Percentiles rank a stretch among this genome's conserved stretches.
These are phyloP conservation scores for Apiospora saccharicola DNA, from an alignment of 2,329 filamentous ascomycete genomes.

Conservation along the genomic window DNA sequence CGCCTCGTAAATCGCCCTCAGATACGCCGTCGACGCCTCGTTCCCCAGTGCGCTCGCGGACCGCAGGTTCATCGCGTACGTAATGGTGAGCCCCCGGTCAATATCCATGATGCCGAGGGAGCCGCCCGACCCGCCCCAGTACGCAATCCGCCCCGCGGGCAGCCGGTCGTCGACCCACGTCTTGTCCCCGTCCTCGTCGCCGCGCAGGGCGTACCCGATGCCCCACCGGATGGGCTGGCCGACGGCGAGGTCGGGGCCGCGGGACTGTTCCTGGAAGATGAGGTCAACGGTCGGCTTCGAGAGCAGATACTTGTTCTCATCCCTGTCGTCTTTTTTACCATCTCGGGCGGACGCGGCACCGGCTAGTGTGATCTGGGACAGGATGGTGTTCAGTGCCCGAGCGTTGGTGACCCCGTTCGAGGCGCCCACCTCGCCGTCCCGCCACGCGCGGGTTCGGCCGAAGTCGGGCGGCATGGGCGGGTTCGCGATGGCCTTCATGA, in stretches of 20 bases:
- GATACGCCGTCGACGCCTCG: conserved; percentile 32
- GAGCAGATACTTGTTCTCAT: conserved; percentile 41
- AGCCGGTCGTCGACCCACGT: conserved; percentile 37
- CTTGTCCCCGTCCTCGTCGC: conserved; percentile 32
- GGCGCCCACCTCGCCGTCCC: conserved; percentile 49
- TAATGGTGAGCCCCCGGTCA: conserved; percentile 33
- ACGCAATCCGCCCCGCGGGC: conserved; percentile 42
- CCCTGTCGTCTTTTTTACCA: not conserved
- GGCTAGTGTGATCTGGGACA: conserved; percentile 63
- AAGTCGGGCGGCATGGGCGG: conserved; percentile 35
- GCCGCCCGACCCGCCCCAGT: conserved; percentile 37
- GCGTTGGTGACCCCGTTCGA: conserved; percentile 56
- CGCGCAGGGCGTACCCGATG: conserved; percentile 49
- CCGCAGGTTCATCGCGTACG: conserved; percentile 36
- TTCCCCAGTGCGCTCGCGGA: conserved; percentile 31
- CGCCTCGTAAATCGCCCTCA: conserved; percentile 34
- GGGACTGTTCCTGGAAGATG: conserved; percentile 53
- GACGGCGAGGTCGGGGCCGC: conserved; percentile 50
- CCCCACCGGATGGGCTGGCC: conserved; percentile 47
- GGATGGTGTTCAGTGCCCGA: conserved; percentile 48
- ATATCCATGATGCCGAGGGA: conserved; percentile 37
- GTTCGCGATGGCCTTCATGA: conserved; percentile 40
- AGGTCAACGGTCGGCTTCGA: conserved; percentile 50
- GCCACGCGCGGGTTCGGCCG: conserved; percentile 43
- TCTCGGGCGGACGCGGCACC: not conserved